phyloP scores from a whole-genome alignment of 805 yeast genomes.

The Hemisphaericaspora nanyangensis region DNA sequence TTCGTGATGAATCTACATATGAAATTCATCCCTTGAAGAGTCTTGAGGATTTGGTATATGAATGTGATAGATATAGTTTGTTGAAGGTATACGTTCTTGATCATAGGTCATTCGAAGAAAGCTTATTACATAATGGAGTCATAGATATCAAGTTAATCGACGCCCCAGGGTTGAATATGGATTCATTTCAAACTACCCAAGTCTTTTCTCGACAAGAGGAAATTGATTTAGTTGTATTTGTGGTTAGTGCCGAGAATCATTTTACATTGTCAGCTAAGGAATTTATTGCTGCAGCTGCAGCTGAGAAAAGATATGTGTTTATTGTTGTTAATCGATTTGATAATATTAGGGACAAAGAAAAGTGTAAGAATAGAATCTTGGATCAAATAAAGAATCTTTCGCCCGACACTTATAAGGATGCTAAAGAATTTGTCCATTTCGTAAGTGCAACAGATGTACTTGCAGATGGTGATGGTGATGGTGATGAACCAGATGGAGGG shows the following conservation, averaged over 20 bases:
- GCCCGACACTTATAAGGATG: conserved; percentile 86
- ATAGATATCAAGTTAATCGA: conserved; percentile 91
- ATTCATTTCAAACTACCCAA: conserved; percentile 89
- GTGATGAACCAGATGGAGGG: conserved; percentile 18
- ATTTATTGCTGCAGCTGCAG: conserved; percentile 84
- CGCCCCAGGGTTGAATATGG: conserved; percentile 95
- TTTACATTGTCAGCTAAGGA: conserved; percentile 93
- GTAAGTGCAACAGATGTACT: conserved; percentile 61
- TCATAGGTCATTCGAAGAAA: conserved; percentile 58
- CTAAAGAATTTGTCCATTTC: conserved; percentile 91
- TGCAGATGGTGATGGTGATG: conserved; percentile 28
- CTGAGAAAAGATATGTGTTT: conserved; percentile 86
- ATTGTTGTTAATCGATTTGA: conserved; percentile 94
- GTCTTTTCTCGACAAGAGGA: conserved; percentile 96
- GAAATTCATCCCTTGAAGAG: conserved; percentile 49
- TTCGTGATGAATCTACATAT: conserved; percentile 63
- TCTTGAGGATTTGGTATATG: conserved; percentile 67
- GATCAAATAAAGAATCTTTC: conserved; percentile 82
- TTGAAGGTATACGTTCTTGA: conserved; percentile 83
- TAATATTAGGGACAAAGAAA: conserved; percentile 72
- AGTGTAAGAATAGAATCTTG: conserved; percentile 72
- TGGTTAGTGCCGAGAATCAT: conserved; percentile 94
- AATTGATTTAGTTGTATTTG: conserved; percentile 93
- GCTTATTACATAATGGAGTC: conserved; percentile 81
- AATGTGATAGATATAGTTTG: conserved; percentile 65